Evolutionary conservation across 768 basidiomycete genomes (phyloP).

Genomic region (Amanita fuliginea): DNA sequence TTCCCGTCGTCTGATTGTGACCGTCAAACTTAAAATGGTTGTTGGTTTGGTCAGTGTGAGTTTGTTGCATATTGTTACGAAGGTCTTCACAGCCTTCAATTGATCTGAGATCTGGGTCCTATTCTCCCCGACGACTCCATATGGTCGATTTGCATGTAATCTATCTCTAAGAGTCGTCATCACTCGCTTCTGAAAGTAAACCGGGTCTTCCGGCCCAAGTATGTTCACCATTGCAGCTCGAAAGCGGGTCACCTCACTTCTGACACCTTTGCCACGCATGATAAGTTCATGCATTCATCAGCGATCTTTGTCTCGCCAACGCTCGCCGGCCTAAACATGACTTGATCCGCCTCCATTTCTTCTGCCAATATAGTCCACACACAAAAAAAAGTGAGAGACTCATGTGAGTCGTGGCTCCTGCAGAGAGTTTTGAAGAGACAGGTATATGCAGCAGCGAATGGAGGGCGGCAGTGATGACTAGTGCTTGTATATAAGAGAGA

Average conservation of each 20-base stretch:
- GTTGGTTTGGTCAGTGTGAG: too few relatives aligned
- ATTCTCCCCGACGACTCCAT: not conserved
- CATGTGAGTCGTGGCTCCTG: conserved; percentile 6
- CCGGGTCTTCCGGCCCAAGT: conserved; percentile 50
- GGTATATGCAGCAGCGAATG: conserved; percentile 42
- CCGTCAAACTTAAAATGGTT: too few relatives aligned
- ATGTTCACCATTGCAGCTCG: conserved; percentile 56
- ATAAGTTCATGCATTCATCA: conserved; percentile 66
- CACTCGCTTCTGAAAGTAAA: conserved; percentile 55
- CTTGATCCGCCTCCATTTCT: conserved; percentile 36
- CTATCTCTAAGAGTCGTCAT: conserved; percentile 25
- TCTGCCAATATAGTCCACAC: conserved; percentile 54
- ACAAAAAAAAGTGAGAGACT: conserved; percentile 37
- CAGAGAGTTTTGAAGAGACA: conserved; percentile 3
- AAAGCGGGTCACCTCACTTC: conserved; percentile 33
- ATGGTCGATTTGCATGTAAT: conserved; percentile 7
- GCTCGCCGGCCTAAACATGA: conserved; percentile 5
- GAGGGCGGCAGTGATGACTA: conserved; percentile 53
- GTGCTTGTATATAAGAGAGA: conserved; percentile 61
- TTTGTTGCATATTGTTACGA: too few relatives aligned
- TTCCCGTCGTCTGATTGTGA: too few relatives aligned
- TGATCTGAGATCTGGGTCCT: conserved; percentile 16
- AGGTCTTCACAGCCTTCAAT: conserved; percentile 27
- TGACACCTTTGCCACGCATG: conserved; percentile 28
- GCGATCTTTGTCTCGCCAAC: conserved; percentile 40